Conservation (phyloP, 2,329 filamentous ascomycete genomes). For the Tolypocladium sp. region DNA sequence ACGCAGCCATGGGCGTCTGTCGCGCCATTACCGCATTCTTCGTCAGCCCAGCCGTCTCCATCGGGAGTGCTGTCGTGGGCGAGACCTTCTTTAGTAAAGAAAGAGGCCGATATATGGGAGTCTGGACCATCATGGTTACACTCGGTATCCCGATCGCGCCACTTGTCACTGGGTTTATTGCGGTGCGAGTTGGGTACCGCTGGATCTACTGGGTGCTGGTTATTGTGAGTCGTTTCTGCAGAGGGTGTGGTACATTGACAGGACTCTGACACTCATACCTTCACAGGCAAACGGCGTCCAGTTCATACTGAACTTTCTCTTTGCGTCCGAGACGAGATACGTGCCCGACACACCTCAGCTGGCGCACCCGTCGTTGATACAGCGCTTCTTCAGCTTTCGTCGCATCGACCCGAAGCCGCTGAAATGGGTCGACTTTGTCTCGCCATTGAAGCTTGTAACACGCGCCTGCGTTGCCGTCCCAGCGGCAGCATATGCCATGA, state of each 20-base stretch:
- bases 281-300: slow-evolving; percentile 9
- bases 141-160: slow-evolving; percentile 19
- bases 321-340: slow-evolving; percentile 11
- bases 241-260: neutral
- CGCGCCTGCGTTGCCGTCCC: slow-evolving; percentile 18
- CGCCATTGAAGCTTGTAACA: slow-evolving; percentile 3
- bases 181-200: slow-evolving; percentile 40
- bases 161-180: slow-evolving; percentile 33
- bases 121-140: slow-evolving; percentile 12
- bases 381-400: slow-evolving; percentile 2
- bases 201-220: slow-evolving; percentile 52
- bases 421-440: slow-evolving; percentile 5
- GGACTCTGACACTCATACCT: neutral
- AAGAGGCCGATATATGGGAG: slow-evolving; percentile 8
- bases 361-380: neutral
- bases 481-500: slow-evolving; percentile 43
- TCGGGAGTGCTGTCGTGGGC: slow-evolving; percentile 10
- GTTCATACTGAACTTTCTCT: slow-evolving; percentile 7
- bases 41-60: slow-evolving; percentile 36
- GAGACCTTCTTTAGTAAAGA: slow-evolving; percentile 9
- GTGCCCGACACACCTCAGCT: neutral
- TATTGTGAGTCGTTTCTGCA: slow-evolving; percentile 27
- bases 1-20: slow-evolving; percentile 37
- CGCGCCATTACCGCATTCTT: slow-evolving; percentile 43
- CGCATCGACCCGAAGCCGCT: slow-evolving; percentile 9